phyloP scores from a whole-genome alignment of 139 green algal genomes.

The Volvox africanus region DNA sequence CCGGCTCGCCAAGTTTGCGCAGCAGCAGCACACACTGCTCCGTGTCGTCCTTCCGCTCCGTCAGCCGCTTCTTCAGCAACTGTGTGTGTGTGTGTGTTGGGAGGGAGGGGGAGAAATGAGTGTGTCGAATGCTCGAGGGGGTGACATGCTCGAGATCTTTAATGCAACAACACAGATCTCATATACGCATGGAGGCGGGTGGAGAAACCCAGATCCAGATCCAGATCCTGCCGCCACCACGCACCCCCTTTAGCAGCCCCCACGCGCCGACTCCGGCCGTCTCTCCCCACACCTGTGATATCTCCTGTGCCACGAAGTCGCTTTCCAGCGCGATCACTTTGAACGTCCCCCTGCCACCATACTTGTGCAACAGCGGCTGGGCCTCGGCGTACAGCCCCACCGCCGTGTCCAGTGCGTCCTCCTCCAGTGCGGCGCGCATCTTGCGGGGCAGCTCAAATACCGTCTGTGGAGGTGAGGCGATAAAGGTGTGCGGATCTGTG shows the following conservation, averaged over 20 bases:
- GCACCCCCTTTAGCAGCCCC: no score
- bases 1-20: slow-evolving; percentile 81
- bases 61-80: slow-evolving; percentile 72
- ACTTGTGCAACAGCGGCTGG: slow-evolving; percentile 79
- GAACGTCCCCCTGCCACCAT: slow-evolving; percentile 80
- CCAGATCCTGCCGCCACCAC: no score
- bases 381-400: slow-evolving; percentile 84
- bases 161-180: no score
- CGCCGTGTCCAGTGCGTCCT: slow-evolving; percentile 79
- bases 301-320: slow-evolving; percentile 72
- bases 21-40: slow-evolving; percentile 85
- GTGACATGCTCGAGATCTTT: no score
- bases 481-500: not conserved
- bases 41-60: slow-evolving; percentile 74
- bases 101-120: not conserved
- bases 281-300: slow-evolving; percentile 40
- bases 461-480: slow-evolving; percentile 56
- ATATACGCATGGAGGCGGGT: no score
- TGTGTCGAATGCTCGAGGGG: no score
- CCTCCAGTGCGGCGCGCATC: slow-evolving; percentile 75
- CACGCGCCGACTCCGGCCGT: no score
- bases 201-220: no score
- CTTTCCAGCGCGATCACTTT: slow-evolving; percentile 64
- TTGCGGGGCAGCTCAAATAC: slow-evolving; percentile 84
- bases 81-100: not conserved